A percentile compares a stretch with the other conserved stretches of the same genome.
These are phyloP conservation scores for Fusarium citri DNA, from an alignment of 2,329 filamentous ascomycete genomes.

Conservation along the genomic window DNA sequence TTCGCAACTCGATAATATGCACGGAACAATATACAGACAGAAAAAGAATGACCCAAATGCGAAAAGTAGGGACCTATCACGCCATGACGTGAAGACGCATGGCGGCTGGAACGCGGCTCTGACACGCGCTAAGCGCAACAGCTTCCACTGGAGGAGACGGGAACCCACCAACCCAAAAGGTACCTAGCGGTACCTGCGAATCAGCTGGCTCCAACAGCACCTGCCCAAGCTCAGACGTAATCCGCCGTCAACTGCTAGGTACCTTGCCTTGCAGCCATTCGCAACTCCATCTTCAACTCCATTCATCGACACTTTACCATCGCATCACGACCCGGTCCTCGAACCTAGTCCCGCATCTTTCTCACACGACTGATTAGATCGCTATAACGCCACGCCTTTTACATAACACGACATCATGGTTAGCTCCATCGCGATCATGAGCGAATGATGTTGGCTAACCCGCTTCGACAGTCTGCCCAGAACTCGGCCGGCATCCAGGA, in stretches of 20 bases:
- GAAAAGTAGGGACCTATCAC: conserved; percentile 25
- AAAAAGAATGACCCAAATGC: conserved; percentile 22
- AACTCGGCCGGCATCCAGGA: conserved; percentile 99
- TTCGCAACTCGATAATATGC: background rate
- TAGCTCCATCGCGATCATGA: conserved; percentile 18
- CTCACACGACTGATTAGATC: background rate
- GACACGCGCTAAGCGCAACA: conserved; percentile 30
- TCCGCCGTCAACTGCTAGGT: conserved; percentile 30
- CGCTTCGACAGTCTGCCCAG: conserved; percentile 81
- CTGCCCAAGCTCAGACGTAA: conserved; percentile 41
- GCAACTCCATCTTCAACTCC: conserved; percentile 27
- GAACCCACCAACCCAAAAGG: conserved; percentile 9
- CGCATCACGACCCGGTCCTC: conserved; percentile 17
- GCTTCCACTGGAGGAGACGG: conserved; percentile 6
- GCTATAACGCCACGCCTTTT: background rate
- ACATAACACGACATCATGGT: conserved; percentile 39
- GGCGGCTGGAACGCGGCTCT: conserved; percentile 30
- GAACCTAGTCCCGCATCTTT: background rate
- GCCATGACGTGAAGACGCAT: conserved; percentile 37
- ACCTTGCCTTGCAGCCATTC: conserved; percentile 35
- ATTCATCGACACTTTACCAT: conserved; percentile 30
- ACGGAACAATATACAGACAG: background rate
- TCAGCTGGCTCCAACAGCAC: conserved; percentile 26
- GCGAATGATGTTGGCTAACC: conserved; percentile 43
- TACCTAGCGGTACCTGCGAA: conserved; percentile 29